phyloP scores from a whole-genome alignment of 495 filamentous ascomycete genomes.

The Penicillium longicatenatum region DNA sequence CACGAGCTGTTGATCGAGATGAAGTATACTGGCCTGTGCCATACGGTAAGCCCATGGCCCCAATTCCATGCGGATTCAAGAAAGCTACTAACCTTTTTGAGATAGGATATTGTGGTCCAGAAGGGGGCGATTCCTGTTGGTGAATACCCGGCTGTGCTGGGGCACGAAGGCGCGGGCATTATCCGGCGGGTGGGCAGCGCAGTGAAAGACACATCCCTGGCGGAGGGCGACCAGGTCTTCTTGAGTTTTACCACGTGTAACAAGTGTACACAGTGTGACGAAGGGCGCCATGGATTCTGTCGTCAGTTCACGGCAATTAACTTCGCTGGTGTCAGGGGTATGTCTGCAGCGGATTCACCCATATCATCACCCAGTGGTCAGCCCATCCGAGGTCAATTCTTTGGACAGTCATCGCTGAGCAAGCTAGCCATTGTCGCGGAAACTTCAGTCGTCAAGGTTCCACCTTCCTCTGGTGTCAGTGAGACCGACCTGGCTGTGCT shows the following conservation, averaged over 20 bases:
- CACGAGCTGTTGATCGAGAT: slow-evolving; percentile 38
- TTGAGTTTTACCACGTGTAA: background rate
- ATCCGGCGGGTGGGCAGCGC: background rate
- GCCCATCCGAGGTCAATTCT: slow-evolving; percentile 41
- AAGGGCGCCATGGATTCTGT: slow-evolving; percentile 25
- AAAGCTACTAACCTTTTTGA: background rate
- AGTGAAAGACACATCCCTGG: background rate
- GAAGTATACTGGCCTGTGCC: slow-evolving; percentile 37
- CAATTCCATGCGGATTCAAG: background rate
- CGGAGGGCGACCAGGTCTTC: background rate
- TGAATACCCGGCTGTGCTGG: background rate
- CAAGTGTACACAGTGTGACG: background rate
- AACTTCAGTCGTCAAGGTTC: background rate
- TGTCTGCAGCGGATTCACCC: slow-evolving; percentile 16
- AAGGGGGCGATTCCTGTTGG: background rate
- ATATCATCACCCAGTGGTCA: slow-evolving; percentile 29
- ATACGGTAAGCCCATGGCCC: slow-evolving; percentile 25
- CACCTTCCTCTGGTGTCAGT: background rate
- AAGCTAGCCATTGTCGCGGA: slow-evolving; percentile 31
- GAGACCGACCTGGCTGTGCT: background rate
- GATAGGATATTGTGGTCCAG: background rate
- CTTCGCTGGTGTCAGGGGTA: slow-evolving; percentile 35
- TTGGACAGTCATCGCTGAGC: slow-evolving; percentile 46
- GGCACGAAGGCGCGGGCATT: background rate
- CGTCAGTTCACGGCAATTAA: slow-evolving; percentile 37